phyloP scores from a whole-genome alignment of 2,329 filamentous ascomycete species.

The Proliferodiscus dingleyae region DNA sequence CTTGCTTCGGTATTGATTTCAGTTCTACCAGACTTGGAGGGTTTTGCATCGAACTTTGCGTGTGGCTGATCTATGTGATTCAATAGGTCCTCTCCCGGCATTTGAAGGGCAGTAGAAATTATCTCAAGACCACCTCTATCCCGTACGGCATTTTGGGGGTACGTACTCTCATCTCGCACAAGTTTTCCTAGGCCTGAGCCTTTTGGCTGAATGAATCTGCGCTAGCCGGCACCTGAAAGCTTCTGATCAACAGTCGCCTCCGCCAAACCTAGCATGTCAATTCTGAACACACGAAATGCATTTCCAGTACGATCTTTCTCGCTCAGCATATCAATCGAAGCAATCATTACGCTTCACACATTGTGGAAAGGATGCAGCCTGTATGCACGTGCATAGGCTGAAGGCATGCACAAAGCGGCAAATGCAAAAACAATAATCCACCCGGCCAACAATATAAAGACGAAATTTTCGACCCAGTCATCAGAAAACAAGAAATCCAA shows the following conservation, averaged over 20 bases:
- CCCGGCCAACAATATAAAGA: neutral
- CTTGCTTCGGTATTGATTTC: too few species aligned
- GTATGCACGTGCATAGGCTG: constrained; percentile 8
- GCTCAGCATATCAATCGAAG: constrained; percentile 1
- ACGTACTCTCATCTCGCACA: neutral
- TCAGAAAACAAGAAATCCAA: neutral
- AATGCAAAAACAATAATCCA: constrained; percentile 8
- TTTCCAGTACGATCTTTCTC: constrained; percentile 2
- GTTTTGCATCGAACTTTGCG: constrained; percentile 1
- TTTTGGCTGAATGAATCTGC: neutral
- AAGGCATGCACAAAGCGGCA: neutral
- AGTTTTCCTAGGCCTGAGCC: neutral
- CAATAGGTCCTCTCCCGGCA: too few species aligned
- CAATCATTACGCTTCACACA: neutral
- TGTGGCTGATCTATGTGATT: constrained; percentile 1
- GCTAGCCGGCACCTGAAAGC: neutral
- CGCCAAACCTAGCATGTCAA: constrained; percentile 2
- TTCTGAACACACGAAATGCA: constrained; percentile 10
- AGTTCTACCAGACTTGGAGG: too few species aligned
- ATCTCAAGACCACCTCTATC: too few species aligned
- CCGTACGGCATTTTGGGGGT: neutral
- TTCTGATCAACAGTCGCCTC: neutral
- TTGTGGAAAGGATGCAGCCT: constrained; percentile 4
- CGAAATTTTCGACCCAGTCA: neutral
- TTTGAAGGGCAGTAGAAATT: too few species aligned